Conservation (phyloP, 106 monocot species). For the Allium sativum region DNA sequence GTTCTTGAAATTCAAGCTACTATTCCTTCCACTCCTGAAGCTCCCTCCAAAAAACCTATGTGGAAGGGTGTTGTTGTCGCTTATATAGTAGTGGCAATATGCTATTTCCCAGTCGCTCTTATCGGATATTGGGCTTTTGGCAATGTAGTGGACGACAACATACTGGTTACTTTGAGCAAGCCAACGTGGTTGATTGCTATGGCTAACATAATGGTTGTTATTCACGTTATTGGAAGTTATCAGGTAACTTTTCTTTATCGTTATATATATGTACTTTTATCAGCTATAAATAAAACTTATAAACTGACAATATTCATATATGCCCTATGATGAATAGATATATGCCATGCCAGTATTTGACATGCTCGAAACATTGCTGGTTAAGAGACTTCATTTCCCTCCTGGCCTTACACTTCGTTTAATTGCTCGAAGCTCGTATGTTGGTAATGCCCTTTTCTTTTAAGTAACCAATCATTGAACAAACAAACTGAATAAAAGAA, state of each 20-base stretch:
- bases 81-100: conserved; percentile 29
- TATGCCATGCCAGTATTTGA: conserved; percentile 49
- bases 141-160: conserved; percentile 20
- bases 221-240: conserved; percentile 37
- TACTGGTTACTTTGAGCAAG: conserved; percentile 18
- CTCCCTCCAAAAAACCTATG: conserved; percentile 23
- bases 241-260: conserved; percentile 7
- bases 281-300: not conserved
- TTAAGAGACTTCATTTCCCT: conserved; percentile 29
- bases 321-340: conserved; percentile 4
- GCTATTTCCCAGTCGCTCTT: conserved; percentile 34
- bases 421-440: conserved; percentile 21
- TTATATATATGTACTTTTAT: not conserved
- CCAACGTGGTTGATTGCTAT: conserved; percentile 28
- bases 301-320: conserved; percentile 1
- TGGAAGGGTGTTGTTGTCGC: conserved; percentile 29
- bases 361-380: conserved; percentile 32
- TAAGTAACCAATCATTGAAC: not conserved
- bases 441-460: conserved; percentile 16
- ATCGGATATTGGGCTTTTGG: conserved; percentile 37
- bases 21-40: conserved; percentile 29
- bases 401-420: conserved; percentile 28
- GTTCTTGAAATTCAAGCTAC: conserved; percentile 35
- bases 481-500: not conserved
- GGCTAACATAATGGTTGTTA: conserved; percentile 28